Evolutionary conservation across 129 eudicot species (phyloP).

Genomic region (Flaveria trinervia): DNA sequence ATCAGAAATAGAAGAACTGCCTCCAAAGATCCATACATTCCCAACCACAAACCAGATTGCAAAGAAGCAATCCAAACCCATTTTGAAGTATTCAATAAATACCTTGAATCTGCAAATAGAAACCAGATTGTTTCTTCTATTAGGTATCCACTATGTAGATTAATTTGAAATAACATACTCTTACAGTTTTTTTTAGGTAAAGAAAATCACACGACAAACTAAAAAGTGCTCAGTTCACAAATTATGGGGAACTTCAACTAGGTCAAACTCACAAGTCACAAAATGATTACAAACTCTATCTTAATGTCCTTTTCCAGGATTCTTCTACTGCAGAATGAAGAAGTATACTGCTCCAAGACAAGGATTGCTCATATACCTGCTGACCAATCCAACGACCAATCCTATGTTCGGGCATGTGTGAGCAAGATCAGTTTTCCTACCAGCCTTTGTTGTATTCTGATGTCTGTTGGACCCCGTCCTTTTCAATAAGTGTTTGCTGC

Average conservation of each 20-base stretch:
- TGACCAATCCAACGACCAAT: no score
- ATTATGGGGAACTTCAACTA: not conserved
- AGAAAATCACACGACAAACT: not conserved
- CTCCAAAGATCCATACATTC: conserved; percentile 42
- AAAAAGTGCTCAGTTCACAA: not conserved
- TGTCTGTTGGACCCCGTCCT: no score
- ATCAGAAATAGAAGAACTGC: conserved; percentile 57
- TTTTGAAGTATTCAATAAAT: conserved; percentile 70
- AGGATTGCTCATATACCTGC: no score
- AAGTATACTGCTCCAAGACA: no score
- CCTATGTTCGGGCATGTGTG: no score
- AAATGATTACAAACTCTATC: not conserved
- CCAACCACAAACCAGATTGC: conserved; percentile 92
- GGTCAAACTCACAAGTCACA: not conserved
- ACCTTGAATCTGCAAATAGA: conserved; percentile 52
- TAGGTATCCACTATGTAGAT: not conserved
- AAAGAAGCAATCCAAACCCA: conserved; percentile 86
- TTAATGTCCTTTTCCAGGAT: not conserved
- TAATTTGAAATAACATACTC: not conserved
- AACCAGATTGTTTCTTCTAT: not conserved
- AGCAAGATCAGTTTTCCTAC: no score
- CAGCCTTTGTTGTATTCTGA: no score
- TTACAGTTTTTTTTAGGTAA: not conserved
- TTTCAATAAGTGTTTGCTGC: no score
- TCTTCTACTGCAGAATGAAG: no score